Conservation (phyloP, 2,329 filamentous ascomycete genomes). For the Penicillium sp. region DNA sequence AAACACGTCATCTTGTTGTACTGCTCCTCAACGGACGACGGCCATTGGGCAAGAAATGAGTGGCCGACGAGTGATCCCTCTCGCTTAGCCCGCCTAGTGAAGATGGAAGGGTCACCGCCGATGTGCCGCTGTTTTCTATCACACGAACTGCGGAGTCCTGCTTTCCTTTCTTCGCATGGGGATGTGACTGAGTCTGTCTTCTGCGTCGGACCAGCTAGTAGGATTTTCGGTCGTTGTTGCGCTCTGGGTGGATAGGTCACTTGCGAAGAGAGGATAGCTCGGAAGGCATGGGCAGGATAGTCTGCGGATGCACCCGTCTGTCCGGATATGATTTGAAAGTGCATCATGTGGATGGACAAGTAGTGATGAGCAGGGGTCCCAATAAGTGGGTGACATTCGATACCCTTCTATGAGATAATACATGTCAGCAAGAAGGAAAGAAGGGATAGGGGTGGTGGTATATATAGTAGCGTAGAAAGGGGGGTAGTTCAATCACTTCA, state of each 20-base stretch:
- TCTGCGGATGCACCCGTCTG: too few species aligned
- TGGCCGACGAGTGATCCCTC: background rate
- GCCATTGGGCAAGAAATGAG: background rate
- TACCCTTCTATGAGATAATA: background rate
- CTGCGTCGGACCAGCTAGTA: background rate
- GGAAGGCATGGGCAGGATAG: background rate
- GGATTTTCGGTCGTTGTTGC: background rate
- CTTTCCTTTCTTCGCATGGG: background rate
- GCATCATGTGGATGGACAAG: background rate
- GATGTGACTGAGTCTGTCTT: background rate
- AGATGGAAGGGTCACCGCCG: too few species aligned
- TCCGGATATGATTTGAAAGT: too few species aligned
- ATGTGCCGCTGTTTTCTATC: background rate
- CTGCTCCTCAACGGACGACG: background rate
- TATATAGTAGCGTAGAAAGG: background rate
- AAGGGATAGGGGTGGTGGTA: background rate
- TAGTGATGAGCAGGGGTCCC: background rate
- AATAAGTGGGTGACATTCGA: background rate
- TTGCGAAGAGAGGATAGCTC: too few species aligned
- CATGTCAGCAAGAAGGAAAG: background rate
- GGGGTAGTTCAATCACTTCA: background rate
- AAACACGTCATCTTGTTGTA: background rate
- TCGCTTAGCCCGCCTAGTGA: background rate
- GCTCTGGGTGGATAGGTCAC: background rate
- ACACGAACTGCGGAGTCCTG: background rate